Evolutionary conservation across 2,329 filamentous ascomycete genomes (phyloP).

Genomic region (Chrysoporthe austroafricana): DNA sequence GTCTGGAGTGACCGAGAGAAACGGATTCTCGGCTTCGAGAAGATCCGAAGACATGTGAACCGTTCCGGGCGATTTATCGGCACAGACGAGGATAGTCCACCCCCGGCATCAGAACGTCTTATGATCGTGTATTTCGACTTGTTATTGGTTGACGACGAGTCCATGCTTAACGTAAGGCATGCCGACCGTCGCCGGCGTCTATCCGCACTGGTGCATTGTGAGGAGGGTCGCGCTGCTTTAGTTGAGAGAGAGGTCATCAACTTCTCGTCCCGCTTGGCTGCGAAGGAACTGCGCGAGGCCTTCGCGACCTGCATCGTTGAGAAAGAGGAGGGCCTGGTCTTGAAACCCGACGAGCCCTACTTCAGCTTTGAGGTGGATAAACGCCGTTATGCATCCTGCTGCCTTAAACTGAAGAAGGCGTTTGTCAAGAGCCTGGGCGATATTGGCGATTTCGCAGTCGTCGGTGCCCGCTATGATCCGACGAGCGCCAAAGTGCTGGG

Average conservation of each 20-base stretch:
- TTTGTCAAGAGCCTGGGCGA: conserved; percentile 81
- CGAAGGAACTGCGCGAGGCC: conserved; percentile 58
- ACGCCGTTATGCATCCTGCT: conserved; percentile 50
- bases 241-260: conserved; percentile 70
- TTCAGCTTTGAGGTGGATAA: conserved; percentile 56
- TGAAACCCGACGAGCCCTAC: conserved; percentile 82
- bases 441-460: conserved; percentile 78
- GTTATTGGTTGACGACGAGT: conserved; percentile 57
- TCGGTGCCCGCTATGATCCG: conserved; percentile 75
- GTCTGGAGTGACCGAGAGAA: conserved; percentile 72
- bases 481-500: conserved; percentile 59
- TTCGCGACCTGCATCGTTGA: conserved; percentile 71
- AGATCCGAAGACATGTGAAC: conserved; percentile 78
- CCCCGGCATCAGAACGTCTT: conserved; percentile 55
- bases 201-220: conserved; percentile 52
- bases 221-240: conserved; percentile 67
- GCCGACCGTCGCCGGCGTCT: conserved; percentile 65
- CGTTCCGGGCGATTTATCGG: conserved; percentile 73
- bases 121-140: conserved; percentile 67
- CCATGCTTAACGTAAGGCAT: conserved; percentile 55
- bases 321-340: conserved; percentile 76
- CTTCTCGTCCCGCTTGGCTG: conserved; percentile 59
- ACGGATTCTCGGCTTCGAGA: conserved; percentile 75
- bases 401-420: conserved; percentile 88
- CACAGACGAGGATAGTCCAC: conserved; percentile 69